phyloP scores from a whole-genome alignment of 2,329 filamentous ascomycete species.

The Grosmannia serpens region DNA sequence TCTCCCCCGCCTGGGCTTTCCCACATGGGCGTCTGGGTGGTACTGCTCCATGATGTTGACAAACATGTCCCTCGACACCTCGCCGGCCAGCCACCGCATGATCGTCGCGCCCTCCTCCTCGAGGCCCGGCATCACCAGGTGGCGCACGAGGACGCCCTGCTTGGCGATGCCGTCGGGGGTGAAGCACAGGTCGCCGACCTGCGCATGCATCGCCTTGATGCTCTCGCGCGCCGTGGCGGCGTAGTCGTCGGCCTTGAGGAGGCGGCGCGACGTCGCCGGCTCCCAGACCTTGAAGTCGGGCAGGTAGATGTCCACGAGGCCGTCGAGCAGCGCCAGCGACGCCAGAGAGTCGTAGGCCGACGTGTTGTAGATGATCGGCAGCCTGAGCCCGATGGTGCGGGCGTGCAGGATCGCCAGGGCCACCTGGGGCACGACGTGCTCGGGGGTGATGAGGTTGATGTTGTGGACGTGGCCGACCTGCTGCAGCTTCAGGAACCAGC shows the following conservation, averaged over 20 bases:
- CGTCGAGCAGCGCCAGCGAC: slow-evolving; percentile 62
- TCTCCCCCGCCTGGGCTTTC: slow-evolving; percentile 44
- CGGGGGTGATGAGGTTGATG: slow-evolving; percentile 78
- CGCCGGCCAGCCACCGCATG: slow-evolving; percentile 61
- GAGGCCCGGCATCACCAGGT: slow-evolving; percentile 76
- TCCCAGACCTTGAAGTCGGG: slow-evolving; percentile 82
- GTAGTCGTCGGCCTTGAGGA: slow-evolving; percentile 73
- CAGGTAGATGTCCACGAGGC: slow-evolving; percentile 76
- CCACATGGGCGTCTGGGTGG: slow-evolving; percentile 68
- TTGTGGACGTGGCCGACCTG: slow-evolving; percentile 74
- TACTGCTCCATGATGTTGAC: slow-evolving; percentile 89
- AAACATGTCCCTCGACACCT: slow-evolving; percentile 65
- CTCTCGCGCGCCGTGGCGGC: slow-evolving; percentile 61
- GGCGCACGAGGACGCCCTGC: slow-evolving; percentile 61
- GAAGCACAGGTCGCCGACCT: slow-evolving; percentile 76
- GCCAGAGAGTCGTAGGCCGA: slow-evolving; percentile 68
- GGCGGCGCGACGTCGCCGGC: slow-evolving; percentile 49
- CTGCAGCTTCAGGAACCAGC: slow-evolving; percentile 74
- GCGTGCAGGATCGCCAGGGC: slow-evolving; percentile 66
- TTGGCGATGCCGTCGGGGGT: slow-evolving; percentile 72
- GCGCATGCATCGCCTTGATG: slow-evolving; percentile 66
- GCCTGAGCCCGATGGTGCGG: slow-evolving; percentile 51
- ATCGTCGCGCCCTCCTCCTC: slow-evolving; percentile 64
- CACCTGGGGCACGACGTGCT: slow-evolving; percentile 79
- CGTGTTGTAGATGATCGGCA: slow-evolving; percentile 79